Evolutionary conservation across 768 basidiomycete genomes (phyloP).

Genomic region (Tulasnella sp.): DNA sequence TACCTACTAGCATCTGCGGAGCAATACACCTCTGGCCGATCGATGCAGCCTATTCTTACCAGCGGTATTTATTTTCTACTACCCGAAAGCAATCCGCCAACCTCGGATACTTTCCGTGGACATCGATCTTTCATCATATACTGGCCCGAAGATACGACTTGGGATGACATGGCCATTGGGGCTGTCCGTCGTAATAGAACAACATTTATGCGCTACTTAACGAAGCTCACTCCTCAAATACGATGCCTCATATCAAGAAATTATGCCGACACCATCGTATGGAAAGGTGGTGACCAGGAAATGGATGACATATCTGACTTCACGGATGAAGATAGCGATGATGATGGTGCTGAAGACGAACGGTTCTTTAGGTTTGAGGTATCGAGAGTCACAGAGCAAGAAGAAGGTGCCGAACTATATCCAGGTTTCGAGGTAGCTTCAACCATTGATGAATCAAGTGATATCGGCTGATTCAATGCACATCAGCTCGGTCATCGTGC

Average conservation of each 20-base stretch:
- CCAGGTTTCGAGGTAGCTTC: not conserved
- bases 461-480: too few relatives aligned
- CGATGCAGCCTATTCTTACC: not conserved
- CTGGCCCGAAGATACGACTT: constrained; percentile 40
- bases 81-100: not conserved
- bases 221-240: constrained; percentile 44
- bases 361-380: constrained; percentile 8
- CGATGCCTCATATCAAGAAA: constrained; percentile 38
- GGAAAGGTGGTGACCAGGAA: constrained; percentile 22
- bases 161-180: constrained; percentile 37
- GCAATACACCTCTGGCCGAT: too few relatives aligned
- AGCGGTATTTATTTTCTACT: constrained; percentile 9
- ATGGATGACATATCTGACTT: not conserved
- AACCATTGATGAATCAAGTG: too few relatives aligned
- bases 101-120: not conserved
- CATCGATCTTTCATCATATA: constrained; percentile 38
- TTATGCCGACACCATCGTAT: constrained; percentile 35
- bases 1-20: too few relatives aligned
- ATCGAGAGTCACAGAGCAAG: not conserved
- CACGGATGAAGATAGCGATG: not conserved
- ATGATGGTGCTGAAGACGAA: not conserved
- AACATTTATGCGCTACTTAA: constrained; percentile 53
- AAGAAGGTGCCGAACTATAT: not conserved
- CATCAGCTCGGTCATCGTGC: too few relatives aligned
- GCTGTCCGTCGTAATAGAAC: constrained; percentile 40